Evolutionary conservation across 2,329 filamentous ascomycete species (phyloP).

Genomic region (Colletotrichum chlorophyti): DNA sequence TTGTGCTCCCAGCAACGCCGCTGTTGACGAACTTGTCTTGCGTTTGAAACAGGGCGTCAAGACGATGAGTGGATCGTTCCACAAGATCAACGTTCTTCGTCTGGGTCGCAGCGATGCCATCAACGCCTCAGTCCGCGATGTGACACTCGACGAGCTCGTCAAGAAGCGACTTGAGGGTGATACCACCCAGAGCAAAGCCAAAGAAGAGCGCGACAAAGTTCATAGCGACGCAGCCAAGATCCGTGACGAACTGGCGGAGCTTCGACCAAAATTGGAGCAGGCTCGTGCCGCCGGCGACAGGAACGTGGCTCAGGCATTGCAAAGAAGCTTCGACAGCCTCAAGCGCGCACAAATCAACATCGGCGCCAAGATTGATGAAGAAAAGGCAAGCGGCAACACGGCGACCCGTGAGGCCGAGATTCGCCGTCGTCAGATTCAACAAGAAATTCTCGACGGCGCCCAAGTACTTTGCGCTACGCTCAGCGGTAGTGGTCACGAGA

Average conservation of each 20-base stretch:
- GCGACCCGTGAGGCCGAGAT: conserved; percentile 86
- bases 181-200: conserved; percentile 62
- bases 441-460: conserved; percentile 87
- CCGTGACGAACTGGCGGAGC: conserved; percentile 75
- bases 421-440: conserved; percentile 82
- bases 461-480: conserved; percentile 95
- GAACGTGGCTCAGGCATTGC: conserved; percentile 59
- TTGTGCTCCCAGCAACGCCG: conserved; percentile 97
- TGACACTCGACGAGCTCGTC: conserved; percentile 92
- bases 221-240: conserved; percentile 72
- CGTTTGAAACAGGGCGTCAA: conserved; percentile 88
- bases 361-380: conserved; percentile 83
- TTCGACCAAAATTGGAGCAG: conserved; percentile 76
- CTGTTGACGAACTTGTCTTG: conserved; percentile 94
- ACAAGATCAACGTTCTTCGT: conserved; percentile 86
- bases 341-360: conserved; percentile 77
- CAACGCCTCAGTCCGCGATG: conserved; percentile 85
- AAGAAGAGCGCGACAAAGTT: conserved; percentile 63
- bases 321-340: conserved; percentile 78
- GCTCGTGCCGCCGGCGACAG: conserved; percentile 56
- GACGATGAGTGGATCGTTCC: conserved; percentile 73
- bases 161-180: conserved; percentile 72
- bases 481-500: conserved; percentile 94
- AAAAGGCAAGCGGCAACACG: conserved; percentile 85
- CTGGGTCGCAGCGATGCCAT: conserved; percentile 92